Evolutionary conservation across 495 filamentous ascomycete species (phyloP), one percentile per base, ranked within the genome.

Genomic region (Evernia prunastri): DNA sequence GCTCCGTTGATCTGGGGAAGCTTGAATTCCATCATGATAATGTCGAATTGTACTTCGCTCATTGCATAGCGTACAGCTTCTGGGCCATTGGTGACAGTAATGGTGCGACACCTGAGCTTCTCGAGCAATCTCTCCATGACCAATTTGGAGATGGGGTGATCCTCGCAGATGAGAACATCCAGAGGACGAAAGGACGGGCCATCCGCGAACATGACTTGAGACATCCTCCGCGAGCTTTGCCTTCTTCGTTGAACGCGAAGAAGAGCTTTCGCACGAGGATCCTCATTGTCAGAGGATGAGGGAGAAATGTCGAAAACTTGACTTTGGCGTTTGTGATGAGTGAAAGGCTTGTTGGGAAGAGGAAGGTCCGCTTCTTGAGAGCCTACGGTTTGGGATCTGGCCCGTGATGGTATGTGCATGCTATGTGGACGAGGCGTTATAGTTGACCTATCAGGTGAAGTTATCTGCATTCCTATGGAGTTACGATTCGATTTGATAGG

Each of bases 111-210:
- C 40, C 89, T 87, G 42, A 98, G 81, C 76, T 96, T 97, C 74
- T 97, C 95, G 53, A 97, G 84, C 9, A 97, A 77, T 63, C 92
- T 90, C 71, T 97, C 94, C 94, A 97, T 96, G 29, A 98, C 92
- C 74, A 97, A 80, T 54, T 92, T 84, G 20, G 93, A 96, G n/a
- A 97, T 91, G 1, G 95, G 95, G 72, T 97, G 94, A 73, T 97
- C 95, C 76, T 98, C 94, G 73, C 94, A 97, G 59, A 98, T 92
- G 36, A 98, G 81, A 25, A 98, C 88, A 75, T 98, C 92, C 45
- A 98, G 75, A 56, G 94, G 90, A 27, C 95, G 86, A 75, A 96
- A 98, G 42, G 86, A 76, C 17, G 95, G 95, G 1, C 89, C 89
- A 65, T 92, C 91, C 37, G 84, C 80, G 39, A 94, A 71, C 61